A percentile compares a stretch with the other conserved stretches of the same genome.
Conservation (phyloP, 176 grass and related monocot genomes). For the Microstegium vimineum region DNA sequence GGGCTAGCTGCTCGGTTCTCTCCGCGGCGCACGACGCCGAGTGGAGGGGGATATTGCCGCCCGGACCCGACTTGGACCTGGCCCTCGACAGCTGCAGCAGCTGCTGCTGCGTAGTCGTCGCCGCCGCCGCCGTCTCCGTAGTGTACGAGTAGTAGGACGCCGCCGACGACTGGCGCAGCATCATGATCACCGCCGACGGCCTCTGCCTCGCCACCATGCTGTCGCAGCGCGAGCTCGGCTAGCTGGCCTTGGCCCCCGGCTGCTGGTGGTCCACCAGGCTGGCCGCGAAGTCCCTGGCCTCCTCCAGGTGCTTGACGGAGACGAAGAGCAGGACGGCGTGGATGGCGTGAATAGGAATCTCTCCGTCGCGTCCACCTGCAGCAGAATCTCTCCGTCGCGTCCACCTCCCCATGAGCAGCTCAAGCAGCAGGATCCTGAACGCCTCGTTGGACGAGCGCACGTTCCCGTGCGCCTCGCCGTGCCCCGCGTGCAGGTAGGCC, state of each 20-base stretch:
- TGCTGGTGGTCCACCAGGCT: constrained; percentile 4
- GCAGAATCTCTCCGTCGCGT: too few relatives aligned
- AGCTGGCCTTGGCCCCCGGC: constrained; percentile 21
- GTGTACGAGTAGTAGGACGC: constrained; percentile 21
- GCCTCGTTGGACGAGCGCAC: constrained; percentile 70
- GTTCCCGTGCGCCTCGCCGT: constrained; percentile 65
- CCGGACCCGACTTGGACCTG: neutral
- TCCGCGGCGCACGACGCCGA: constrained; percentile 30
- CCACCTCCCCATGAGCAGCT: constrained; percentile 75
- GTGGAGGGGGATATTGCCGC: too few relatives aligned
- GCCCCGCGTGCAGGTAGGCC: constrained; percentile 69
- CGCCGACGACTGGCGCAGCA: neutral
- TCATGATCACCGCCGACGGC: neutral
- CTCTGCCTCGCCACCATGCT: constrained; percentile 13
- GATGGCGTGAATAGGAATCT: too few relatives aligned
- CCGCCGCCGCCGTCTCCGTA: neutral
- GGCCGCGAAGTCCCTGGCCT: constrained; percentile 41
- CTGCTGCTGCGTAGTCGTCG: too few relatives aligned
- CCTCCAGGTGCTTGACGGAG: constrained; percentile 70
- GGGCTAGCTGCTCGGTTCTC: neutral
- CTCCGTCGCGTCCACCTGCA: too few relatives aligned
- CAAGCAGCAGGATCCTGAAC: constrained; percentile 87
- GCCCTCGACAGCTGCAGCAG: neutral
- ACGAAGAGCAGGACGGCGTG: constrained; percentile 69
- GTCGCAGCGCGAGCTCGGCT: constrained; percentile 54